Evolutionary conservation across 208 protist genomes (phyloP).

Genomic region (Acanthamoeba castellanii): DNA sequence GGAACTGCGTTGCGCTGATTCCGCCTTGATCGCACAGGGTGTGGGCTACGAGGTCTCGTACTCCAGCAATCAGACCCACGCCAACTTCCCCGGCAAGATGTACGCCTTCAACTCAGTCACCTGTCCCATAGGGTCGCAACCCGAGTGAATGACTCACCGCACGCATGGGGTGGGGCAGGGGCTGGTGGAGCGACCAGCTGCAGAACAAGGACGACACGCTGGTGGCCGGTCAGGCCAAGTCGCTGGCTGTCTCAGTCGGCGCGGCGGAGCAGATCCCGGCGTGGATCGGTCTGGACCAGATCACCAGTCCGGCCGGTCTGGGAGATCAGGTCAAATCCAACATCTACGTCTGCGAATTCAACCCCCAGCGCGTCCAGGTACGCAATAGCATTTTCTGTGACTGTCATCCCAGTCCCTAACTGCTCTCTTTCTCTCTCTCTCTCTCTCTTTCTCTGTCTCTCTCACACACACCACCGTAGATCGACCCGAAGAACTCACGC

Average conservation of each 20-base stretch:
- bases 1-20: too few species aligned
- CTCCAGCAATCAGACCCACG: conserved; percentile 17
- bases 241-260: conserved; percentile 67
- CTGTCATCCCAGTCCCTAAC: too few species aligned
- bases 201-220: conserved; percentile 80
- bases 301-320: not conserved
- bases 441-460: too few species aligned
- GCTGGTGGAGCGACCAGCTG: conserved; percentile 81
- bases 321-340: not conserved
- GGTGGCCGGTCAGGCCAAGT: not conserved
- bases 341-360: conserved; percentile 81
- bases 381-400: too few species aligned
- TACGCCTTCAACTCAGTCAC: not conserved
- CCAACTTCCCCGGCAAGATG: conserved; percentile 64
- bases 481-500: too few species aligned
- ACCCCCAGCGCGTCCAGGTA: conserved; percentile 59
- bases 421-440: too few species aligned
- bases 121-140: too few species aligned
- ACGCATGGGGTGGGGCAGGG: not conserved
- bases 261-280: not conserved
- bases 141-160: too few species aligned
- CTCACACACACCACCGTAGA: too few species aligned
- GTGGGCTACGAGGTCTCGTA: not conserved
- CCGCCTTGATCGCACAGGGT: not conserved
- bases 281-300: not conserved